Conservation (phyloP, 352 stramenopile genomes). For the Blastocystis sp. region DNA sequence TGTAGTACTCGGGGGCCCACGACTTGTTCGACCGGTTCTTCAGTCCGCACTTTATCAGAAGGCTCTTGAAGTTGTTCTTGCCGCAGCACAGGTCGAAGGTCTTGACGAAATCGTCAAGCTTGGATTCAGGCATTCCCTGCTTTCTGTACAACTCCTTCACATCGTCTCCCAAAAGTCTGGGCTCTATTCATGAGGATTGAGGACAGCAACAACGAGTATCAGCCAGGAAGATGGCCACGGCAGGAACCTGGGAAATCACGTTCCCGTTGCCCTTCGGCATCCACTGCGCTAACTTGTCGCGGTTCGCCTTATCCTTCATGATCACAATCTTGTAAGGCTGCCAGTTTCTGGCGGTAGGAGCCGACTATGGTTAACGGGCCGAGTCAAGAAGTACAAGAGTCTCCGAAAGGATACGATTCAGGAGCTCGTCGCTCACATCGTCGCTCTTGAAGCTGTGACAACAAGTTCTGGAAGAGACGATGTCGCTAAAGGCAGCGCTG, state of each 20-base stretch:
- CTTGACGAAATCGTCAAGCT: not conserved
- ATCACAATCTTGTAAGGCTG: conserved; percentile 74
- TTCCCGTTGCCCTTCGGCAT: conserved; percentile 60
- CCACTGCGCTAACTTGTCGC: conserved; percentile 4
- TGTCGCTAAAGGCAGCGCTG: conserved; percentile 41
- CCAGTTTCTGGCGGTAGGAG: conserved; percentile 68
- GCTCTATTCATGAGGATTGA: not conserved
- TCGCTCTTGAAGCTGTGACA: conserved; percentile 52
- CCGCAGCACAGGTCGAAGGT: not conserved
- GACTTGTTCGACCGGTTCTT: conserved; percentile 39
- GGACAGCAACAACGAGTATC: conserved; percentile 6
- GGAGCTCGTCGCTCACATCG: conserved; percentile 2
- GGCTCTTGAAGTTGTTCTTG: not conserved
- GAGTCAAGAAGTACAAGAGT: conserved; percentile 2
- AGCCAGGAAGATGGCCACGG: conserved; percentile 58
- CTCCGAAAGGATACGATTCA: conserved; percentile 44
- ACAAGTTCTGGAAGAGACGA: conserved; percentile 13
- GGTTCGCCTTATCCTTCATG: conserved; percentile 4
- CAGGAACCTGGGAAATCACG: conserved; percentile 46
- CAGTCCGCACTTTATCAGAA: not conserved
- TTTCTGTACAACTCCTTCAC: conserved; percentile 1
- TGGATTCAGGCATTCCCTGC: conserved; percentile 16
- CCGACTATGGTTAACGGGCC: not conserved
- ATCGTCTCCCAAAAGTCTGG: not conserved
- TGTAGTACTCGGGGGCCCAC: conserved; percentile 55